These are phyloP conservation scores for Crassisporium funariophilum DNA, from an alignment of 768 basidiomycete genomes.

Conservation along the genomic window DNA sequence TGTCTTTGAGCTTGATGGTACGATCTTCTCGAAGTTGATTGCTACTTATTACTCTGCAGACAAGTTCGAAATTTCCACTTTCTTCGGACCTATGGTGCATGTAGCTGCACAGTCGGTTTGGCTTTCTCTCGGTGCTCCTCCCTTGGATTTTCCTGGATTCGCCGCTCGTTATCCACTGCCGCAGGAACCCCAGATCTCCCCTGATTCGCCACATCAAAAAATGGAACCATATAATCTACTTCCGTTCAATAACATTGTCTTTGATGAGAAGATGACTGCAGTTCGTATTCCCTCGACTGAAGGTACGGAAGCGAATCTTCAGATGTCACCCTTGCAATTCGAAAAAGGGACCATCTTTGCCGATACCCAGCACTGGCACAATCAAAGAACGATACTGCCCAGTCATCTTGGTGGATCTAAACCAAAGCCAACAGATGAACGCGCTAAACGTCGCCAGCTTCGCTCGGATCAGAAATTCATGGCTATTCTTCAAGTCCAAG, in stretches of 20 bases:
- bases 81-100: conserved; percentile 19
- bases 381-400: conserved; percentile 50
- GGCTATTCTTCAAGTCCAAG: conserved; percentile 55
- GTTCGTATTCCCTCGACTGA: conserved; percentile 21
- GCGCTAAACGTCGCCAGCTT: conserved; percentile 39
- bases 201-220: conserved; percentile 2
- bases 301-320: conserved; percentile 13
- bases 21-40: conserved; percentile 50
- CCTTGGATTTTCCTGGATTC: conserved; percentile 21
- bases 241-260: conserved; percentile 39
- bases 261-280: conserved; percentile 27
- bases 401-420: conserved; percentile 53
- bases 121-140: conserved; percentile 12
- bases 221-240: conserved; percentile 27
- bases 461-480: conserved; percentile 59
- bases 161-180: conserved; percentile 23
- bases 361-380: conserved; percentile 67
- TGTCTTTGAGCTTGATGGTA: conserved; percentile 54
- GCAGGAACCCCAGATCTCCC: conserved; percentile 24
- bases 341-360: conserved; percentile 40
- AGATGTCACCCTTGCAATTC: conserved; percentile 37
- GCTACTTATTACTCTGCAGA: conserved; percentile 36
- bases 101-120: conserved; percentile 25
- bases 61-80: conserved; percentile 29
- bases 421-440: conserved; percentile 29